Evolutionary conservation across 352 stramenopile genomes (phyloP).

Genomic region (Phytopythium helicoides): DNA sequence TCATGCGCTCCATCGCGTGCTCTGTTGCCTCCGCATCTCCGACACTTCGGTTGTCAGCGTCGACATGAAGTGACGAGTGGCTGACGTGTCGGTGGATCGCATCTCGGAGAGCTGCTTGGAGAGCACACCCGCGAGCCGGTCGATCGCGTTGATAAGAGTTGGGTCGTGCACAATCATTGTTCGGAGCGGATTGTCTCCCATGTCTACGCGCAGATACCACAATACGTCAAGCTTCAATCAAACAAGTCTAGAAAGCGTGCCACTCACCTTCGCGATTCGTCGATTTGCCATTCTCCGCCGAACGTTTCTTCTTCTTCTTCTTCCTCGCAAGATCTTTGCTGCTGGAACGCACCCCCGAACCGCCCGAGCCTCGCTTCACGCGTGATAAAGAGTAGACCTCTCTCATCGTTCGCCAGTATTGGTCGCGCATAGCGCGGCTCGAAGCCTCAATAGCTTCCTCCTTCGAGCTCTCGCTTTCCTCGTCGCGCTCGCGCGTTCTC

Average conservation of each 20-base stretch:
- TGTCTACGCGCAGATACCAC: neutral
- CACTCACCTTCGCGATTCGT: slow-evolving; percentile 1
- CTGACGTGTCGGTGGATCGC: slow-evolving; percentile 18
- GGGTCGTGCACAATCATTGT: slow-evolving; percentile 56
- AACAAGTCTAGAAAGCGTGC: too few species aligned
- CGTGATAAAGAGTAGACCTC: slow-evolving; percentile 41
- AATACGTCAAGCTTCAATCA: neutral
- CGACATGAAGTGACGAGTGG: slow-evolving; percentile 1
- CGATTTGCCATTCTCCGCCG: slow-evolving; percentile 4
- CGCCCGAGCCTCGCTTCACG: neutral
- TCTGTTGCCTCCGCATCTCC: slow-evolving; percentile 49
- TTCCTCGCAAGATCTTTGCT: slow-evolving; percentile 5
- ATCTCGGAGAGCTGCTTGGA: slow-evolving; percentile 47
- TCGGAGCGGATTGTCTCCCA: slow-evolving; percentile 1
- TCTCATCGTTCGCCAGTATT: slow-evolving; percentile 52
- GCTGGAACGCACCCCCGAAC: too few species aligned
- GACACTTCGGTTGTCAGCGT: slow-evolving; percentile 28
- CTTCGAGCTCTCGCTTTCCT: slow-evolving; percentile 6
- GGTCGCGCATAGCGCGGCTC: neutral
- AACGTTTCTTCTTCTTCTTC: slow-evolving; percentile 22
- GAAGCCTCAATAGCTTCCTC: neutral
- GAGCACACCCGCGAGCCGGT: slow-evolving; percentile 51
- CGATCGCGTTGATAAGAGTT: slow-evolving; percentile 50
- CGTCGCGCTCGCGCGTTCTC: slow-evolving; percentile 3
- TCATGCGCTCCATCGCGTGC: slow-evolving; percentile 38